Evolutionary conservation across 805 yeast genomes (phyloP).

Genomic region (Lipomyces yamanashiensis): DNA sequence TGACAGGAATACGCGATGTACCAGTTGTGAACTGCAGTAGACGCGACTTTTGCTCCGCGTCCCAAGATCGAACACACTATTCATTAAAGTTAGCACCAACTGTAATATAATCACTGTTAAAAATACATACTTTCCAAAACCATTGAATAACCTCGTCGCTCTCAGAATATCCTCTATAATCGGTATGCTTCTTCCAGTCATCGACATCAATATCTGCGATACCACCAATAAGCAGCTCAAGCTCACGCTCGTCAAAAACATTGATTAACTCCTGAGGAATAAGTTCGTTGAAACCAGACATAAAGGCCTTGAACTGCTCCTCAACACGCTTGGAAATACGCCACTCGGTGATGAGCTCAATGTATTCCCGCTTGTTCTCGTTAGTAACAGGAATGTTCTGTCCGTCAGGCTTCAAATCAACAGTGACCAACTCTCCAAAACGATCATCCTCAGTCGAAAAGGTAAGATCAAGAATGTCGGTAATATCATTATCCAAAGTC

Average conservation of each 20-base stretch:
- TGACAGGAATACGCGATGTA: conserved; percentile 97
- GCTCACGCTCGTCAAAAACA: conserved; percentile 96
- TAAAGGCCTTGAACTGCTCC: conserved; percentile 93
- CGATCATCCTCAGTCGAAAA: conserved; percentile 87
- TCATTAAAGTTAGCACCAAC: not conserved
- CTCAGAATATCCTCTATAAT: conserved; percentile 97
- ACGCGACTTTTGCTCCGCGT: conserved; percentile 94
- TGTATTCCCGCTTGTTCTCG: conserved; percentile 93
- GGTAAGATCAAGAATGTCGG: conserved; percentile 82
- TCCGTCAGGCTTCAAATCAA: conserved; percentile 90
- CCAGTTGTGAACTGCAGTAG: conserved; percentile 97
- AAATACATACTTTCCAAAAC: conserved; percentile 76
- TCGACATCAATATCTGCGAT: conserved; percentile 96
- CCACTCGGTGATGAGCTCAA: conserved; percentile 95
- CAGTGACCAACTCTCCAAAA: conserved; percentile 88
- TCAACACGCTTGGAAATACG: conserved; percentile 89
- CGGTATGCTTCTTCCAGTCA: conserved; percentile 99
- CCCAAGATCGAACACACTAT: conserved; percentile 84
- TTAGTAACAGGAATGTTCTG: conserved; percentile 88
- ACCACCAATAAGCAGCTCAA: conserved; percentile 96
- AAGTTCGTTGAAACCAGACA: conserved; percentile 96
- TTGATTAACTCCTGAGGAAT: conserved; percentile 96
- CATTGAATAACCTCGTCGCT: conserved; percentile 95
- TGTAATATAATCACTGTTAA: not conserved
- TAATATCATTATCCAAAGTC: conserved; percentile 94